Evolutionary conservation across 495 filamentous ascomycete genomes (phyloP), one percentile per base, ranked within the genome.

Genomic region (Aspergillus mulundensis): DNA sequence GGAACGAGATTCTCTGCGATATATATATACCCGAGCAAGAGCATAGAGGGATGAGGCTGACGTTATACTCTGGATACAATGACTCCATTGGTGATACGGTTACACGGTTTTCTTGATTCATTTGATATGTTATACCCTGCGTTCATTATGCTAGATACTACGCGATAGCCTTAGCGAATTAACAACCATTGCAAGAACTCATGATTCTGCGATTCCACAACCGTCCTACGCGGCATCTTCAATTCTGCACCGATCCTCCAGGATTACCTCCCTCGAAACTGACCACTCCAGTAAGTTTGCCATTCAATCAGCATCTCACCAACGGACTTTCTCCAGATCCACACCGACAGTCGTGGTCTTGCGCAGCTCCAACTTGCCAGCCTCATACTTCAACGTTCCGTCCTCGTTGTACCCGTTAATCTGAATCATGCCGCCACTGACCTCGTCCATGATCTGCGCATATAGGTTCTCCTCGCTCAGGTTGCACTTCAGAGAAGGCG

Each of bases 371-470:
- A 66, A 15, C 15, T 63, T 50, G 2, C 60, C 60, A 0, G 65
- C 60, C 21, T 60, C 59, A 40, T 67, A 67, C 50, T 54, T 62
- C 21, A 62, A 12, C 0, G 68, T 64, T 0, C 68, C 70, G 21
- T 73, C 70, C 0, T 52, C 54, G 24, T 66, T 50, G 30, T 62
- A 60, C 2, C 66, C 67, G 1, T 30, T 54, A 3, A 66, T 60
- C 12, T 67, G 61, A 53, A 79, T 61, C 19, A 82, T 69, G 0
- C 82, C 82, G 8, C 80, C 80, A 11, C 67, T 76, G 7, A 82
- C 25, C 20, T 77, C 68, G 30, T 78, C 71, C 6, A 84, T 58
- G 7, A 76, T 60, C 59, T 78, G 64, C 0, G 60, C 64, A 47
- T 70, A 81, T 1, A 63, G 48, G 1, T 59, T 49, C 12, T 56